Conservation (phyloP, 2,329 filamentous ascomycete species). For the Zelopaecilomyces penicillatus region DNA sequence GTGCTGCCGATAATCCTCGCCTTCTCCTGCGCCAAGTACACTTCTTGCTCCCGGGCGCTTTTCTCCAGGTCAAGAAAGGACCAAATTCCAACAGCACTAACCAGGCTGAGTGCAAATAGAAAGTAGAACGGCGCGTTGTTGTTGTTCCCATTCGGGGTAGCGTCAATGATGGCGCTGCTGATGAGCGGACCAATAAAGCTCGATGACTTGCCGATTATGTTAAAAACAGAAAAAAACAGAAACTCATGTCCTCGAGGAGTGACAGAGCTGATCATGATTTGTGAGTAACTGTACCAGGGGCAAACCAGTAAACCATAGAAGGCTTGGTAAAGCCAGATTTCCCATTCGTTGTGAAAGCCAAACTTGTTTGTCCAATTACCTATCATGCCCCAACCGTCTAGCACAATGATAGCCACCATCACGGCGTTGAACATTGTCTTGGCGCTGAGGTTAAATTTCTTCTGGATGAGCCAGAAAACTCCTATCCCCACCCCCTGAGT, state of each 20-base stretch:
- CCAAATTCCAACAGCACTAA: slow-evolving; percentile 45
- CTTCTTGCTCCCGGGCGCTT: slow-evolving; percentile 50
- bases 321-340: slow-evolving; percentile 36
- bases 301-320: slow-evolving; percentile 61
- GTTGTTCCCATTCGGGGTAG: slow-evolving; percentile 41
- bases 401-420: slow-evolving; percentile 51
- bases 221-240: slow-evolving; percentile 62
- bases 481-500: slow-evolving; percentile 56
- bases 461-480: slow-evolving; percentile 53
- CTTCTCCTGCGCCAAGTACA: slow-evolving; percentile 36
- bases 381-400: slow-evolving; percentile 43
- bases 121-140: slow-evolving; percentile 60
- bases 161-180: slow-evolving; percentile 61
- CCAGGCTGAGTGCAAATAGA: slow-evolving; percentile 48
- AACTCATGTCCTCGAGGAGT: slow-evolving; percentile 62
- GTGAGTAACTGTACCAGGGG: slow-evolving; percentile 62
- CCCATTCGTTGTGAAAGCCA: slow-evolving; percentile 38
- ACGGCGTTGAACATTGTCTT: slow-evolving; percentile 63
- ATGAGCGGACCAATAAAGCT: slow-evolving; percentile 62
- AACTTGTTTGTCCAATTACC: slow-evolving; percentile 37
- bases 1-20: slow-evolving; percentile 3
- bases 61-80: slow-evolving; percentile 53
- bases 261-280: slow-evolving; percentile 64
- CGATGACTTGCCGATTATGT: slow-evolving; percentile 59
- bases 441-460: slow-evolving; percentile 48